These are phyloP conservation scores for Penicillium sp. DNA, from an alignment of 2,329 filamentous ascomycete species.

Conservation along the genomic window DNA sequence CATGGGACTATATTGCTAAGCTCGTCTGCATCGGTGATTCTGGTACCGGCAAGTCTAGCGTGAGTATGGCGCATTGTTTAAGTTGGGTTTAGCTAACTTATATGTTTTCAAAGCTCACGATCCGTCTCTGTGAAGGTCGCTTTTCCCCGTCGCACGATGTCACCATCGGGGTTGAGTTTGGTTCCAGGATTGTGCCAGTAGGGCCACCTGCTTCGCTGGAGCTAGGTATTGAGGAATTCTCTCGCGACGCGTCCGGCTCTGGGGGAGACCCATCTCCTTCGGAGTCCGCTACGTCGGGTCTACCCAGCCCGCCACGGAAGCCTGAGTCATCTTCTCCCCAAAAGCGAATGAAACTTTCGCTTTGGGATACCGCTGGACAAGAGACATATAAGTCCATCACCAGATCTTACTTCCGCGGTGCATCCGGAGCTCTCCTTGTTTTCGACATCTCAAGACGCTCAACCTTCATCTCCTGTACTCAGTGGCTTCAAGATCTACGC, in stretches of 20 bases:
- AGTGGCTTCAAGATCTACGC: constrained; percentile 91
- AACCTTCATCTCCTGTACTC: constrained; percentile 84
- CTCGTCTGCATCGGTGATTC: constrained; percentile 97
- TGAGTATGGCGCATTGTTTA: constrained; percentile 34
- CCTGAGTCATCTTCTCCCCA: constrained; percentile 43
- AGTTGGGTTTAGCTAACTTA: neutral
- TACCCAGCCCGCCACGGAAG: constrained; percentile 39
- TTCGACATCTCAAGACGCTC: constrained; percentile 87
- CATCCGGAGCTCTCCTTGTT: constrained; percentile 76
- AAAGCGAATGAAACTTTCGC: constrained; percentile 86
- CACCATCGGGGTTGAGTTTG: constrained; percentile 95
- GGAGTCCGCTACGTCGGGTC: constrained; percentile 24
- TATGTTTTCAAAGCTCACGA: constrained; percentile 63
- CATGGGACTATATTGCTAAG: constrained; percentile 99
- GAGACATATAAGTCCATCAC: constrained; percentile 98
- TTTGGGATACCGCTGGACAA: constrained; percentile 96
- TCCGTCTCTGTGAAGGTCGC: constrained; percentile 93
- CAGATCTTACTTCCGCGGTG: constrained; percentile 86
- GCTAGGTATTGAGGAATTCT: constrained; percentile 50
- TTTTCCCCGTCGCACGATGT: constrained; percentile 95
- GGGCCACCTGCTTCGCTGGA: constrained; percentile 72
- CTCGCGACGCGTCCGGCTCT: constrained; percentile 10
- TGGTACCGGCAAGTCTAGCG: constrained; percentile 87
- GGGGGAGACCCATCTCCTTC: constrained; percentile 13
- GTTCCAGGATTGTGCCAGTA: constrained; percentile 87